phyloP scores from a whole-genome alignment of 2,329 filamentous ascomycete genomes.

The Colletotrichum magnum region DNA sequence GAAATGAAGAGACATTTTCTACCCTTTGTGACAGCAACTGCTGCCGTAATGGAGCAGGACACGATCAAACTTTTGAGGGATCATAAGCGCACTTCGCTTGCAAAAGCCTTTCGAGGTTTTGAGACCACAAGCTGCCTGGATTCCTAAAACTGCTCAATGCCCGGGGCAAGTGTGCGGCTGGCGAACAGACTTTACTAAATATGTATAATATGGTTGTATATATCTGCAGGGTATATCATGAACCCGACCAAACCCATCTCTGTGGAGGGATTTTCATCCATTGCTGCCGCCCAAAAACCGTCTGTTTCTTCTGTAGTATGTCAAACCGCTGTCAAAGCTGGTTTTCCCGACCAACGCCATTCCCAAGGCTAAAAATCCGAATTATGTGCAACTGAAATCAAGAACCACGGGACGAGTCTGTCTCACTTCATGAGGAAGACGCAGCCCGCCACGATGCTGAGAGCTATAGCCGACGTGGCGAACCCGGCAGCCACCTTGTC shows the following conservation, averaged over 20 bases:
- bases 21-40: slow-evolving; percentile 15
- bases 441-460: slow-evolving; percentile 64
- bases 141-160: not conserved
- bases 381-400: slow-evolving; percentile 20
- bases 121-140: not conserved
- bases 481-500: slow-evolving; percentile 71
- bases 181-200: not conserved
- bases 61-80: not conserved
- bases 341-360: slow-evolving; percentile 12
- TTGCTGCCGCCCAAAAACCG: slow-evolving; percentile 11
- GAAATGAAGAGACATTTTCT: slow-evolving; percentile 11
- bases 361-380: slow-evolving; percentile 3
- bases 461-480: slow-evolving; percentile 64
- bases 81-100: slow-evolving; percentile 18
- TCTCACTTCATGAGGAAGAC: slow-evolving; percentile 61
- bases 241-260: slow-evolving; percentile 17
- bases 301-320: slow-evolving; percentile 8
- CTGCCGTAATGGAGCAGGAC: slow-evolving; percentile 18
- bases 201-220: not conserved
- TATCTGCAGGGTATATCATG: slow-evolving; percentile 28
- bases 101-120: not conserved
- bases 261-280: slow-evolving; percentile 6
- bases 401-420: not conserved
- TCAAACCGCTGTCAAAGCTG: slow-evolving; percentile 38
- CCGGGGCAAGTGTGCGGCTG: not conserved